Evolutionary conservation across 192 early-diverging fungal species (phyloP).

Genomic region (Podochytrium sp.): DNA sequence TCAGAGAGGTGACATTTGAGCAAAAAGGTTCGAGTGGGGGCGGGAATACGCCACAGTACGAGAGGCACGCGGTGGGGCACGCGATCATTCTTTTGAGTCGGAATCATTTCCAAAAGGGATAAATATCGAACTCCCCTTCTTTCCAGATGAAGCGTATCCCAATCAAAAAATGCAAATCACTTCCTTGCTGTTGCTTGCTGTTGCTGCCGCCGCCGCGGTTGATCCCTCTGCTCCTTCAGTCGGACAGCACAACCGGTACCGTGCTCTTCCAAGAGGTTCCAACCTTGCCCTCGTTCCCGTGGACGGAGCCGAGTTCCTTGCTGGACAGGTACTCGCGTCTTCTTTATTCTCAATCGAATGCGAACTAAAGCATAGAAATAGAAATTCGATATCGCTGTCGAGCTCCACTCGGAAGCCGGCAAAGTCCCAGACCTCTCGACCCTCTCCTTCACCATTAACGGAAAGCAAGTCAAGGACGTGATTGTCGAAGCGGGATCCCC

Average conservation of each 20-base stretch:
- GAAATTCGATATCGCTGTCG: constrained; percentile 65
- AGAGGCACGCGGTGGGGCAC: too few relatives aligned
- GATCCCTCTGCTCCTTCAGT: constrained; percentile 31
- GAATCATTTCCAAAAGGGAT: too few relatives aligned
- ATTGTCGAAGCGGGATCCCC: constrained; percentile 38
- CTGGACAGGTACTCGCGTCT: constrained; percentile 36
- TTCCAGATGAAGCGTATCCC: too few relatives aligned
- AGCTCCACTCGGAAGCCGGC: constrained; percentile 56
- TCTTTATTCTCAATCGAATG: neutral
- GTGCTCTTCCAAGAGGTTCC: constrained; percentile 32
- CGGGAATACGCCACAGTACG: too few relatives aligned
- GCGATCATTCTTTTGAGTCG: too few relatives aligned
- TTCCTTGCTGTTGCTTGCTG: neutral
- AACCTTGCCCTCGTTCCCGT: constrained; percentile 35
- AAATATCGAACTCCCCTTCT: too few relatives aligned
- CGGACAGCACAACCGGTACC: constrained; percentile 37
- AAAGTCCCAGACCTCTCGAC: constrained; percentile 37
- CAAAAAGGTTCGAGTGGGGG: too few relatives aligned
- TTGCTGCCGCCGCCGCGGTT: constrained; percentile 13
- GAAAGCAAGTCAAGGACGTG: constrained; percentile 33
- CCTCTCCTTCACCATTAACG: constrained; percentile 54
- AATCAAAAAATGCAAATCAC: constrained; percentile 6
- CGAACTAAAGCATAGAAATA: neutral
- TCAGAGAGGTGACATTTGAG: too few relatives aligned
- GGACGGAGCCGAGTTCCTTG: constrained; percentile 59